Base-by-base conservation (phyloP, 2,329 filamentous ascomycete genomes). In the Cylindrodendrum hubeiense region DNA sequence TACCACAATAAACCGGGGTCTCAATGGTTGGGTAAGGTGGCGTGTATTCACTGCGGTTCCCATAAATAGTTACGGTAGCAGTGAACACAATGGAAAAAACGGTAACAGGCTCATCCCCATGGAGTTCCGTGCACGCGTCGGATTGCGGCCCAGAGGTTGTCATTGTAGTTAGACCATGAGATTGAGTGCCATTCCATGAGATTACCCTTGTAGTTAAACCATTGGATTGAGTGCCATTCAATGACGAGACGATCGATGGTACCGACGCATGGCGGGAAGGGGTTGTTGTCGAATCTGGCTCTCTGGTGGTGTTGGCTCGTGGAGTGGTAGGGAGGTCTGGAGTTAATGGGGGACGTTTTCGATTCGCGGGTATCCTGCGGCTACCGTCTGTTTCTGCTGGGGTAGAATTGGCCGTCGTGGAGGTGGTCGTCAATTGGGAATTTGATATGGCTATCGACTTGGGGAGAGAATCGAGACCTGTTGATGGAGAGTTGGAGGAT, bases 61-160 rank as follows among this genome's bases (percentile, higher is more conserved):
- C 84, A 9, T 74, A 79, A 73, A 85, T 84, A 19, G 85, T 87
- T 53, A 83, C 77, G 2, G 86, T 87, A 22, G 81, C 77, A 4
- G 84, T 86, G 75, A 87, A 80, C 19, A 85, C 73, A 37, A 87
- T 78, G 3, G 80, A 82, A 73, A 81, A 85, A 10, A 80, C 71
- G 1, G 78, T 83, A 5, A 80, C 65, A 7, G 76, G 74, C 47
- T 80, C 77, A 19, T 72, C 63, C 3, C 63, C 60, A 6, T 68
- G 55, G 0, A 78, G 60, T n/a, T 72, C 71, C 13, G 78, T 82
- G 67, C 82, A 83, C 6, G 75, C 69, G 13, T 74, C 65, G 13
- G 68, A 67, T 13, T 44, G 33, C 4, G 67, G 68, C 21, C 63
- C 62, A 39, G 67, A 57, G 34, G 67, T 49, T 56, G 67, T 67